Conservation (phyloP, 495 filamentous ascomycete species). For the Extremus antarcticus region DNA sequence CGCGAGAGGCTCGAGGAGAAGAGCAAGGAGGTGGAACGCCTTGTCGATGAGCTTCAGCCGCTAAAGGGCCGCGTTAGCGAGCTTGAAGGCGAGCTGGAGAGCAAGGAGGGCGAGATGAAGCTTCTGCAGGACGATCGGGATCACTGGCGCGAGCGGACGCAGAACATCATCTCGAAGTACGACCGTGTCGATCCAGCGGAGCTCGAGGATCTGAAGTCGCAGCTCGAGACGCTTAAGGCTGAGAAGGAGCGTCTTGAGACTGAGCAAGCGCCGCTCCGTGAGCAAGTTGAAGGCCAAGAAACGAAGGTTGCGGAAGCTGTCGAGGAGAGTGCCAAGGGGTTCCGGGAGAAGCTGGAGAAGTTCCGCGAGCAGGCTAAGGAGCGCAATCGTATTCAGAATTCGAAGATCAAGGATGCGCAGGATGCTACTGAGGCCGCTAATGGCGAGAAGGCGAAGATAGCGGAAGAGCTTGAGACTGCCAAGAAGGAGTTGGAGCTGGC, state of each 20-base stretch:
- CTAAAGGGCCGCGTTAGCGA: slow-evolving; percentile 67
- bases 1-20: slow-evolving; percentile 65
- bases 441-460: slow-evolving; percentile 28
- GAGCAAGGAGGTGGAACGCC: slow-evolving; percentile 57
- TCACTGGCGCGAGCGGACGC: slow-evolving; percentile 81
- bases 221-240: slow-evolving; percentile 49
- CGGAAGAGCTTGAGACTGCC: slow-evolving; percentile 25
- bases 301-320: slow-evolving; percentile 38
- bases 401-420: slow-evolving; percentile 42
- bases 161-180: slow-evolving; percentile 91
- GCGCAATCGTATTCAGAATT: slow-evolving; percentile 41
- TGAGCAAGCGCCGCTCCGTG: slow-evolving; percentile 48
- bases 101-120: slow-evolving; percentile 73
- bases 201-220: slow-evolving; percentile 70
- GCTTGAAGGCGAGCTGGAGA: slow-evolving; percentile 65
- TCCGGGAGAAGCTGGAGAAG: slow-evolving; percentile 33
- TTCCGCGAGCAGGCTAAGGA: slow-evolving; percentile 53
- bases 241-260: slow-evolving; percentile 60
- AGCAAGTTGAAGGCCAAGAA: slow-evolving; percentile 41
- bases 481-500: slow-evolving; percentile 36
- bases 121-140: slow-evolving; percentile 80
- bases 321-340: slow-evolving; percentile 32
- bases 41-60: slow-evolving; percentile 68
- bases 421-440: slow-evolving; percentile 33
- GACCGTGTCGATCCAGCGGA: slow-evolving; percentile 89